phyloP scores from a whole-genome alignment of 2,329 filamentous ascomycete genomes.

The Dactylellina cionopaga region DNA sequence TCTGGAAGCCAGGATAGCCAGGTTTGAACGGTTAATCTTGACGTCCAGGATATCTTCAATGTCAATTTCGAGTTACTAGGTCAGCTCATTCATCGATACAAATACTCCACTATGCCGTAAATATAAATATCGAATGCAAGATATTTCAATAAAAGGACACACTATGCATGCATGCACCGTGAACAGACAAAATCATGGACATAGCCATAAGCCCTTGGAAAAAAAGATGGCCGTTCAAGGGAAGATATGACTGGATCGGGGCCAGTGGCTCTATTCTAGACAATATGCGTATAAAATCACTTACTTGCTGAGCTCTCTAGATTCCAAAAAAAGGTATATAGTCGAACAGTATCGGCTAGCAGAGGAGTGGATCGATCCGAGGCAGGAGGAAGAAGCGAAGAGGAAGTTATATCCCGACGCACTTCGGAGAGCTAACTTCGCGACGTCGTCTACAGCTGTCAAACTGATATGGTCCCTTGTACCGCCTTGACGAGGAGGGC shows the following conservation, averaged over 20 bases:
- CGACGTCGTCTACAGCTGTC: conserved; percentile 43
- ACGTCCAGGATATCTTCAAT: neutral
- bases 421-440: conserved; percentile 7
- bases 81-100: neutral
- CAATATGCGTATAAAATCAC: neutral
- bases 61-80: neutral
- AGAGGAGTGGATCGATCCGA: conserved; percentile 9
- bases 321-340: neutral
- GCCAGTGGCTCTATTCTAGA: too few relatives aligned
- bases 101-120: neutral
- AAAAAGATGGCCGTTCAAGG: too few relatives aligned
- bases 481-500: conserved; percentile 11
- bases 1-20: conserved; percentile 23
- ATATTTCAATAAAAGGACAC: neutral
- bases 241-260: too few relatives aligned
- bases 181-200: neutral
- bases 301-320: neutral
- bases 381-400: conserved; percentile 16
- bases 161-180: conserved; percentile 12
- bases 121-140: neutral
- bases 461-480: conserved; percentile 23
- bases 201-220: conserved; percentile 1
- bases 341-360: neutral
- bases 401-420: conserved; percentile 19
- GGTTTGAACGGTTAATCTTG: conserved; percentile 38